Percentiles rank a stretch among this genome's conserved stretches.
Evolutionary conservation across 306 rosid genomes (phyloP).

Genomic region (Vachellia pachyceras): DNA sequence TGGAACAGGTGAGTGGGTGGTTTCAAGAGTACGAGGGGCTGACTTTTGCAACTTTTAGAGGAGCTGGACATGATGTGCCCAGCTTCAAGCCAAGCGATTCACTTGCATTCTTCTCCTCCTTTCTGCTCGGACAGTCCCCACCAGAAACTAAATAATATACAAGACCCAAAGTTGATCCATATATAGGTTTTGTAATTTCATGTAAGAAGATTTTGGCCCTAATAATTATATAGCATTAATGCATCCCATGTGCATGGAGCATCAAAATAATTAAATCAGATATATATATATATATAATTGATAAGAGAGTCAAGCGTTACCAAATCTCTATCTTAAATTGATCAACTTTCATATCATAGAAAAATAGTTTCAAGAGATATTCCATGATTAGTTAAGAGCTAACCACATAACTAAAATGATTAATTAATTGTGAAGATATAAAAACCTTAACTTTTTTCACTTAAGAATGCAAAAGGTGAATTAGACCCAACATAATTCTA

Average conservation of each 20-base stretch:
- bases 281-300: too few relatives aligned
- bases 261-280: not conserved
- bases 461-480: too few relatives aligned
- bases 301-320: not conserved
- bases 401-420: not conserved
- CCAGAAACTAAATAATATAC: slow-evolving; percentile 51
- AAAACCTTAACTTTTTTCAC: too few relatives aligned
- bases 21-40: slow-evolving; percentile 82
- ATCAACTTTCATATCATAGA: not conserved
- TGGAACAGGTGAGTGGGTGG: slow-evolving; percentile 90
- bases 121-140: slow-evolving; percentile 69
- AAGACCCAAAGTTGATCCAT: not conserved
- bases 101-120: slow-evolving; percentile 69
- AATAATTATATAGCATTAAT: not conserved
- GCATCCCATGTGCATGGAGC: not conserved
- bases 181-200: not conserved
- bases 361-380: not conserved
- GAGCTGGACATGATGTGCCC: slow-evolving; percentile 96
- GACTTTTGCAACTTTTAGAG: slow-evolving; percentile 93
- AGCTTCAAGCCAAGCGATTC: slow-evolving; percentile 88
- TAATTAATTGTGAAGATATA: too few relatives aligned
- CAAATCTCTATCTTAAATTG: not conserved
- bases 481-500: too few relatives aligned
- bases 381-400: not conserved
- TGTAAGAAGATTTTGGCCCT: not conserved